Evolutionary conservation across 2,329 filamentous ascomycete genomes (phyloP).

Genomic region (Fusarium graminum): DNA sequence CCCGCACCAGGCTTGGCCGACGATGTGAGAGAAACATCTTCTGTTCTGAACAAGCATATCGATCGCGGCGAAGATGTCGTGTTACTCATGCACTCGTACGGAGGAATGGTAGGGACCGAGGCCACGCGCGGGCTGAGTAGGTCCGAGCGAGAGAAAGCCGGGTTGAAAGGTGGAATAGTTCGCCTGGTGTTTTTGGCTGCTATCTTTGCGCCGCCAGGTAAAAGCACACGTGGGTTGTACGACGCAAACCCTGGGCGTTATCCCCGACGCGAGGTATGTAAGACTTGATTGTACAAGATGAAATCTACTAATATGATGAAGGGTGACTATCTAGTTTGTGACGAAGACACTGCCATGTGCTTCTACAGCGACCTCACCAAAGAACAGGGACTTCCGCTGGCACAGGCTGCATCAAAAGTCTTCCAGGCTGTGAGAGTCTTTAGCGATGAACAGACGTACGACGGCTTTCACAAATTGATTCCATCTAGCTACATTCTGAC

Average conservation of each 20-base stretch:
- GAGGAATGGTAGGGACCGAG: constrained; percentile 22
- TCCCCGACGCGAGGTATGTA: background rate
- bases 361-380: constrained; percentile 20
- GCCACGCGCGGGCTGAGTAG: constrained; percentile 5
- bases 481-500: constrained; percentile 11
- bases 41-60: constrained; percentile 4
- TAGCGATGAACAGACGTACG: constrained; percentile 14
- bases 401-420: constrained; percentile 7
- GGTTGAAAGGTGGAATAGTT: background rate
- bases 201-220: constrained; percentile 16
- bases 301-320: fast-evolving
- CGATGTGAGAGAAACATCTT: constrained; percentile 3
- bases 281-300: fast-evolving
- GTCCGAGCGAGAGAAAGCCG: background rate
- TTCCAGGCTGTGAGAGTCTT: constrained; percentile 8
- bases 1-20: constrained; percentile 20
- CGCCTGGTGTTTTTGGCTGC: constrained; percentile 13
- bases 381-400: background rate
- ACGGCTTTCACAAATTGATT: constrained; percentile 12
- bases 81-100: constrained; percentile 28
- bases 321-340: constrained; percentile 15
- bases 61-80: constrained; percentile 2
- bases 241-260: constrained; percentile 6
- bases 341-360: constrained; percentile 24
- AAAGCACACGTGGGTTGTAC: constrained; percentile 4